phyloP scores from a whole-genome alignment of 345 rosid species.

The Sonneratia caseolaris region DNA sequence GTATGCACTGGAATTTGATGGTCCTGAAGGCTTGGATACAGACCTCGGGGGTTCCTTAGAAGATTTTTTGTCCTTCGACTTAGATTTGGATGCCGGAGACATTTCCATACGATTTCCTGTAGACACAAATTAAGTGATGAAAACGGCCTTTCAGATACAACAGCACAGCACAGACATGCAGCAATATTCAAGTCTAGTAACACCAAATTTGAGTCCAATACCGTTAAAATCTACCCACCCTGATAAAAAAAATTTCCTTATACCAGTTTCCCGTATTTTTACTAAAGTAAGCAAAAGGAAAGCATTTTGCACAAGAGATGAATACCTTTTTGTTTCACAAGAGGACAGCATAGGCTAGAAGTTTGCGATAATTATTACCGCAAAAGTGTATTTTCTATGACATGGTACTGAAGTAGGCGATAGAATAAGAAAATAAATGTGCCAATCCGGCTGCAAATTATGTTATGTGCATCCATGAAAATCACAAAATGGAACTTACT shows the following conservation, averaged over 20 bases:
- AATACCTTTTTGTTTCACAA: too few relatives aligned
- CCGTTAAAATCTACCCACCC: not conserved
- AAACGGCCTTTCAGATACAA: not conserved
- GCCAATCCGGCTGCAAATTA: not conserved
- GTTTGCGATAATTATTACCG: not conserved
- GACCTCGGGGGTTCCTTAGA: constrained; percentile 61
- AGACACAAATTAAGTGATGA: constrained; percentile 1
- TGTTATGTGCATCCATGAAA: not conserved
- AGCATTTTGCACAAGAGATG: not conserved
- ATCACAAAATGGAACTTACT: not conserved
- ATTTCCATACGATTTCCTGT: constrained; percentile 17
- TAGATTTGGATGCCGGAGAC: constrained; percentile 60
- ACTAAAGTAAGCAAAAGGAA: not conserved
- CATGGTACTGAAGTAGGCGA: not conserved
- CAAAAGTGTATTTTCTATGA: not conserved
- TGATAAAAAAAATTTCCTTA: not conserved
- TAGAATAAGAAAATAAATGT: not conserved
- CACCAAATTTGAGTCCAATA: not conserved
- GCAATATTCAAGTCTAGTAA: not conserved
- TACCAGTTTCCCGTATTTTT: not conserved
- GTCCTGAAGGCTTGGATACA: constrained; percentile 38
- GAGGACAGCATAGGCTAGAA: too few relatives aligned
- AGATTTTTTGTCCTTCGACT: constrained; percentile 67
- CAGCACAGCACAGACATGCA: not conserved
- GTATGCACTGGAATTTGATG: constrained; percentile 67